Percentiles rank a stretch among this genome's conserved stretches.
phyloP scores from a whole-genome alignment of 441 rosid species.

The Eruca vesicaria region DNA sequence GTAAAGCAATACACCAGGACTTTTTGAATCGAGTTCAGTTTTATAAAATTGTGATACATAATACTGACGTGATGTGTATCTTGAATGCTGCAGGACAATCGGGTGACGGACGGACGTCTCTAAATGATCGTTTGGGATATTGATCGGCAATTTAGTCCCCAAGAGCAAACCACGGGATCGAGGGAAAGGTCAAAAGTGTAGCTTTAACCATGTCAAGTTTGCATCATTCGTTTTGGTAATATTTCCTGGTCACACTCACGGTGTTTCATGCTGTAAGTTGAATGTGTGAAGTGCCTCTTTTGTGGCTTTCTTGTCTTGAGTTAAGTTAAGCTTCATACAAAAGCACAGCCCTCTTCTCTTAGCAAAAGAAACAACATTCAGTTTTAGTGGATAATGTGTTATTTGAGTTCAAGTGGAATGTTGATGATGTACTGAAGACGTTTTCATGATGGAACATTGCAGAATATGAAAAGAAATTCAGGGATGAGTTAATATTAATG shows the following conservation, averaged over 20 bases:
- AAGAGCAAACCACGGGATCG: background rate
- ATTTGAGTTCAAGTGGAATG: background rate
- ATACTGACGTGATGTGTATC: background rate
- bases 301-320: background rate
- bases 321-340: background rate
- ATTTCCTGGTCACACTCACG: background rate
- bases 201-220: background rate
- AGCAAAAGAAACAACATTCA: background rate
- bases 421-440: background rate
- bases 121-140: conserved; percentile 86
- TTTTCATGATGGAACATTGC: background rate
- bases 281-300: background rate
- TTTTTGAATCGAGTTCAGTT: background rate
- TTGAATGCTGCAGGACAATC: conserved; percentile 73
- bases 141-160: conserved; percentile 28
- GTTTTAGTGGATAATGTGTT: background rate
- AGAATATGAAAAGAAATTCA: background rate
- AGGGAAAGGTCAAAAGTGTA: background rate
- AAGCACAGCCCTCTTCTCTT: background rate
- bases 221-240: background rate
- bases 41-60: background rate
- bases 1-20: conserved; percentile 37
- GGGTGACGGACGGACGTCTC: conserved; percentile 89
- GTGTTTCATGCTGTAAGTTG: background rate
- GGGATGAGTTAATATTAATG: background rate